These are phyloP conservation scores for Keqinozyma sinolaborantium DNA, from an alignment of 1,139 yeast species.

Conservation along the genomic window DNA sequence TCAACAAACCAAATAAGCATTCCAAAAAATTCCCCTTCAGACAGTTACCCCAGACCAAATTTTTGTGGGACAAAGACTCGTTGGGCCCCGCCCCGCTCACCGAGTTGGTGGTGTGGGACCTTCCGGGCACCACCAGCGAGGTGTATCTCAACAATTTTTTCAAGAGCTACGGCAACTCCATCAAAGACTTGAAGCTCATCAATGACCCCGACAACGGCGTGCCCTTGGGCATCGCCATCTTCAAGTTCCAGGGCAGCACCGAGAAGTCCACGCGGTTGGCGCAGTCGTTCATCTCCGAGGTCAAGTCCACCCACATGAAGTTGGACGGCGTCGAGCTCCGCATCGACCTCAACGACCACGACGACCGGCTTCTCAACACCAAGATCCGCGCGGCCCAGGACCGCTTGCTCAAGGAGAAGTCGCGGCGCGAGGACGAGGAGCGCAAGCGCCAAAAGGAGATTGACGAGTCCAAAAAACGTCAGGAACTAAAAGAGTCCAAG, in stretches of 20 bases:
- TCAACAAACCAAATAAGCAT: conserved; percentile 39
- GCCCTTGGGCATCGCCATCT: conserved; percentile 70
- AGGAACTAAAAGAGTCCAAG: conserved; percentile 12
- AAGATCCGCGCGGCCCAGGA: conserved; percentile 24
- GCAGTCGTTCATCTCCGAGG: conserved; percentile 24
- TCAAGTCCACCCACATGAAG: conserved; percentile 26
- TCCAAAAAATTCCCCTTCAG: conserved; percentile 44
- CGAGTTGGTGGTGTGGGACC: conserved; percentile 68
- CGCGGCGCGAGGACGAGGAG: conserved; percentile 27
- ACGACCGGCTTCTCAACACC: conserved; percentile 24
- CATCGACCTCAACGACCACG: conserved; percentile 36
- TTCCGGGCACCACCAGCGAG: conserved; percentile 48
- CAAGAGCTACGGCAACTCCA: conserved; percentile 55
- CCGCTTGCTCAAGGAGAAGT: conserved; percentile 22
- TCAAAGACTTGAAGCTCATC: conserved; percentile 52
- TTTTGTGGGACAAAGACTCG: conserved; percentile 64
- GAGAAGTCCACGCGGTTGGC: conserved; percentile 52
- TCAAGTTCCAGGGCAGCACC: conserved; percentile 58
- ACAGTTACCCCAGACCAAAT: conserved; percentile 51
- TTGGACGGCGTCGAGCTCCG: conserved; percentile 39
- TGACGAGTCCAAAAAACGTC: conserved; percentile 9
- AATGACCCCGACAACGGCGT: conserved; percentile 77
- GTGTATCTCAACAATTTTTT: conserved; percentile 49
- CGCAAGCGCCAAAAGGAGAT: conserved; percentile 18
- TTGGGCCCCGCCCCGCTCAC: conserved; percentile 73